Base-by-base conservation (phyloP, 1,284 basidiomycete genomes). In the Caloboletus firmus region DNA sequence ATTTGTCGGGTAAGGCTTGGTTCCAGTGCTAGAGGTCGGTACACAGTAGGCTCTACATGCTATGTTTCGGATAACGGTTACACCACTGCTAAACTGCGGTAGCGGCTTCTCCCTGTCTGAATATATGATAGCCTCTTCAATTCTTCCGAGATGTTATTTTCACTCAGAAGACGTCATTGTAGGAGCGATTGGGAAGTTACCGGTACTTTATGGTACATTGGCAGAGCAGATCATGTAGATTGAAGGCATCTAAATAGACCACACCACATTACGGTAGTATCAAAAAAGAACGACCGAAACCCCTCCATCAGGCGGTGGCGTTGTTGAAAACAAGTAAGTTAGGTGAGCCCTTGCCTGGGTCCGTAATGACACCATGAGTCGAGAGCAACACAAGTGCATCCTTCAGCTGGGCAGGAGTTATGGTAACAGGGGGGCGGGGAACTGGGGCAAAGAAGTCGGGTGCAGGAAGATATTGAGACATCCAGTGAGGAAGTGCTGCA, bases 281-380 rank as follows among this genome's bases (percentile, higher is more conserved):
- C 43, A 47, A 48, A 39, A 24, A 31, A 22, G 5, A 22, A 7
- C 22, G 18, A 24, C 44, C 11, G 17, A 12, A 12, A 6, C 9
- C 18, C 31, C 17, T 26, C 24, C 46, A 17, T 64, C 37, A 69
- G 2, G 45, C 50, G 5, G 88, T 91, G n/a, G 83, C 88, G 63
- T 93, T 93, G 80, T 93, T 94, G 78, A 84, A 93, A 52, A 90
- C 80, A 64, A 93, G 76, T 63, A 85, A 62, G 76, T 94, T 93
- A 54, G 82, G 76, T 2, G 89, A 87, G 24, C 80, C 74, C 5
- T 60, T 59, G 2, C 83, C 83, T 12, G 87, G 64, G 41, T 77
- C 75, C 1, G 63, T 58, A 22, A 95, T 74, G 34, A 78, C 58
- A 55, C 74, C 82, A n/a, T 66, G 62, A 50, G 79, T 85, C 22